A percentile compares a stretch with the other conserved stretches of the same genome.
Conservation (phyloP, 2,329 filamentous ascomycete species). For the Myriangium duriaei region DNA sequence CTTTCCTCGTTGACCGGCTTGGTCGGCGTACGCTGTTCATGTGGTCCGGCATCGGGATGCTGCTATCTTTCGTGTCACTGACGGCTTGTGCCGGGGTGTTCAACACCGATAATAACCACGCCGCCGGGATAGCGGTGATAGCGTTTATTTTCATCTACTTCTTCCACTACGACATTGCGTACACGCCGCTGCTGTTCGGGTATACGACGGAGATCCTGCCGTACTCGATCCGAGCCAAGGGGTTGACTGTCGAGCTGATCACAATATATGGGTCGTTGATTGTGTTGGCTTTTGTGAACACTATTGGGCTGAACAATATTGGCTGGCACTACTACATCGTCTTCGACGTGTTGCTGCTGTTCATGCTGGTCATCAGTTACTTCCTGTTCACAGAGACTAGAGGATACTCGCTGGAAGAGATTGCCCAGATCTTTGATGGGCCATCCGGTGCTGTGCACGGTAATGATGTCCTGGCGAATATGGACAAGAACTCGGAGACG, state of each 20-base stretch:
- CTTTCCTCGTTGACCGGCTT: slow-evolving; percentile 21
- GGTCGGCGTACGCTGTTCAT: slow-evolving; percentile 21
- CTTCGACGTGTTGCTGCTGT: slow-evolving; percentile 20
- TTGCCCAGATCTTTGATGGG: slow-evolving; percentile 31
- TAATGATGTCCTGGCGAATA: too few species aligned
- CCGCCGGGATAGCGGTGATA: slow-evolving; percentile 25
- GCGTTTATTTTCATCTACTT: slow-evolving; percentile 30
- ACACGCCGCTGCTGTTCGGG: slow-evolving; percentile 18
- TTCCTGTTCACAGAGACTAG: slow-evolving; percentile 21
- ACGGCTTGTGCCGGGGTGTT: slow-evolving; percentile 36
- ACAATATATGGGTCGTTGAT: slow-evolving; percentile 17
- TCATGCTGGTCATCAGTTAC: slow-evolving; percentile 17
- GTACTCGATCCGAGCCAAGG: slow-evolving; percentile 13
- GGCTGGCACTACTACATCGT: slow-evolving; percentile 22
- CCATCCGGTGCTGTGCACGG: too few species aligned
- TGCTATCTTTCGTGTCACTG: slow-evolving; percentile 25
- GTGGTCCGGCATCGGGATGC: slow-evolving; percentile 25
- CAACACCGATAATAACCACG: slow-evolving; percentile 25
- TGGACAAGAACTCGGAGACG: too few species aligned
- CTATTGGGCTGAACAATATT: slow-evolving; percentile 21
- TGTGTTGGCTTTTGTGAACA: slow-evolving; percentile 26
- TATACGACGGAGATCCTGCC: slow-evolving; percentile 21
- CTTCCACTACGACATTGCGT: slow-evolving; percentile 26
- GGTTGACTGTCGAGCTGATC: slow-evolving; percentile 6
- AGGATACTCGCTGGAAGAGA: slow-evolving; percentile 29